Evolutionary conservation across 371 early-diverging fungal species (phyloP), one percentile per base, ranked within the genome.

Genomic region (Basidiobolus meristosporus): DNA sequence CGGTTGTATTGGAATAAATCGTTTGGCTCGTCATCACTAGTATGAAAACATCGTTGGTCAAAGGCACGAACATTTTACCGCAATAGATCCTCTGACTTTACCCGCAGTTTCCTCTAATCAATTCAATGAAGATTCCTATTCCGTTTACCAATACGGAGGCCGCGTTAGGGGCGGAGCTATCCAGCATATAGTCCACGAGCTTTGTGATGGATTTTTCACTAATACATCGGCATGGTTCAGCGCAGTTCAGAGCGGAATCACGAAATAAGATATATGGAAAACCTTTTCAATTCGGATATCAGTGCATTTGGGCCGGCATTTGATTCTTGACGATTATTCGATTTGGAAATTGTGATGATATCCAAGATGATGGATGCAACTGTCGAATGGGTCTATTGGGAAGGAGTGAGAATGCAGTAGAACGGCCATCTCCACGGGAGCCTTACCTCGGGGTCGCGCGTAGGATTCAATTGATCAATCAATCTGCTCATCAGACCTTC

Each of bases 51-150:
- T n/a, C n/a, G n/a, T 32, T 7, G 50, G 39, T 69, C 64, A 42
- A 57, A 68, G 43, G 71, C 75, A 42, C 73, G 67, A 54, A 17
- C 34, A 28, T 11, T 17, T 26, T 10, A 33, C 21, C 15, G 42
- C 22, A 35, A 35, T 29, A 20, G 34, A 26, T 21, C 21, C 7
- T 18, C n/a, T 31, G 31, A 10, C 1, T 34, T 37, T 45, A 63
- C 71, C 68, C 59, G 67, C 87, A 89, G 57, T 89, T 89, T 41
- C 89, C 72, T 38, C 93, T 76, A 49, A 96, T 90, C 16, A 96
- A 65, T 63, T 96, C 93, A 46, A 96, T 87, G 42, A 96, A 78
- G 37, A 96, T 85, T 35, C 78, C 82, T 31, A 89, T 86, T 39
- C 88, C 89, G 52, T 87, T 82, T 44, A 80, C 80, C 20, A 96